Percentiles rank a stretch among this genome's conserved stretches.
phyloP scores from a whole-genome alignment of 2,329 filamentous ascomycete species.

The Thelonectria blattea region DNA sequence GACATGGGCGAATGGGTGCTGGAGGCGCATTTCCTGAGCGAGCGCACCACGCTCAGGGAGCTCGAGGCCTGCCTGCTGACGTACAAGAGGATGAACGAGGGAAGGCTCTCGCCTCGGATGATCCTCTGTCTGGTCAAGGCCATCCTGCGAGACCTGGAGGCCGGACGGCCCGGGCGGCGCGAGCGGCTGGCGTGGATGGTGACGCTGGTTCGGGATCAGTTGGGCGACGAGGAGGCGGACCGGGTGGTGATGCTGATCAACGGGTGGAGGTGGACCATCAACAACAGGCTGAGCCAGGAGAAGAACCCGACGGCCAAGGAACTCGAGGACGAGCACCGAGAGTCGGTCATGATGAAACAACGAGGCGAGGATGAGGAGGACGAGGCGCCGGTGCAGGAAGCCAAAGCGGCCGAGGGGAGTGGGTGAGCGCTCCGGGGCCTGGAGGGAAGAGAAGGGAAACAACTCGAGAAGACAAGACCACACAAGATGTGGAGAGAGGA shows the following conservation, averaged over 20 bases:
- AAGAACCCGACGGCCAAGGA: too few relatives aligned
- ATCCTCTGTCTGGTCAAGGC: constrained; percentile 38
- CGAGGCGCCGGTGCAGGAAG: too few relatives aligned
- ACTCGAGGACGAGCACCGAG: too few relatives aligned
- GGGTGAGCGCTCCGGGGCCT: too few relatives aligned
- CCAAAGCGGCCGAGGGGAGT: too few relatives aligned
- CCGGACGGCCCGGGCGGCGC: constrained; percentile 38
- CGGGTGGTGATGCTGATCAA: constrained; percentile 22
- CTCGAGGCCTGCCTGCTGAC: constrained; percentile 37
- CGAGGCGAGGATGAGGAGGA: too few relatives aligned
- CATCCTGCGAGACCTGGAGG: constrained; percentile 43
- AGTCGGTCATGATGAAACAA: too few relatives aligned
- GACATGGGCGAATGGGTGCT: constrained; percentile 41
- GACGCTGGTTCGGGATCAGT: constrained; percentile 5
- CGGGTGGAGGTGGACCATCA: constrained; percentile 34
- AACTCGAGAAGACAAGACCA: too few relatives aligned
- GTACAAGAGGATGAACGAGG: constrained; percentile 31
- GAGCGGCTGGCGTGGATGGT: constrained; percentile 36
- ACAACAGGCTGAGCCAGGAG: neutral
- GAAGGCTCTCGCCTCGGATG: constrained; percentile 33
- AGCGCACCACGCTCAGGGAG: constrained; percentile 41
- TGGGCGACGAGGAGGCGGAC: constrained; percentile 28
- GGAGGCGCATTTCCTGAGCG: constrained; percentile 36
- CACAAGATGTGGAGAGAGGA: too few relatives aligned
- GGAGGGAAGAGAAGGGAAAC: too few relatives aligned